Conservation (phyloP, 768 basidiomycete genomes). For the Cytidiella melzeri region DNA sequence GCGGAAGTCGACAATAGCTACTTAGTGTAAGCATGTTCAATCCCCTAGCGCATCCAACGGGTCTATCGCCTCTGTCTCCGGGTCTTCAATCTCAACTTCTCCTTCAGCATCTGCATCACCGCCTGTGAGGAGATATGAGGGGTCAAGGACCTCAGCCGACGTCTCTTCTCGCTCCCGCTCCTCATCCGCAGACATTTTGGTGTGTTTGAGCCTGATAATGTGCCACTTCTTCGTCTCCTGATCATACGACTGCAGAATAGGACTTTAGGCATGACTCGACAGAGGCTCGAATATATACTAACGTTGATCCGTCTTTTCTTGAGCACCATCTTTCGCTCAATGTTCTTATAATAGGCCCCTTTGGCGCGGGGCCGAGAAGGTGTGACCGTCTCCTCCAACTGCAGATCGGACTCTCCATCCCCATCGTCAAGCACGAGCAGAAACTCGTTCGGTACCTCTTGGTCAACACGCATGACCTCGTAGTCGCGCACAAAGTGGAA, state of each 20-base stretch:
- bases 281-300: no score
- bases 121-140: conserved; percentile 41
- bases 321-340: conserved; percentile 81
- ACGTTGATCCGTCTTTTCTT: conserved; percentile 84
- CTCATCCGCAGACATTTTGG: conserved; percentile 67
- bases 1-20: no score
- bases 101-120: conserved; percentile 40
- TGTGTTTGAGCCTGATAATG: conserved; percentile 66
- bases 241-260: conserved; percentile 48
- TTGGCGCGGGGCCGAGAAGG: conserved; percentile 32
- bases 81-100: conserved; percentile 36
- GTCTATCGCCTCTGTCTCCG: conserved; percentile 8
- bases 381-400: conserved; percentile 17
- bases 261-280: neutral
- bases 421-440: conserved; percentile 64
- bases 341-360: conserved; percentile 86
- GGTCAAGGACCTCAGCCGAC: conserved; percentile 73
- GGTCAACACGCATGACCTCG: conserved; percentile 81
- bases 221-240: conserved; percentile 80
- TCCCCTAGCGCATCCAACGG: conserved; percentile 14
- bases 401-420: conserved; percentile 30
- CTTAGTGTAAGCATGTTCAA: no score
- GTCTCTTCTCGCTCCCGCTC: conserved; percentile 74
- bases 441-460: conserved; percentile 82
- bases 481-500: conserved; percentile 82